A percentile compares a stretch with the other conserved stretches of the same genome.
These are phyloP conservation scores for Penicillium maclennaniae DNA, from an alignment of 495 filamentous ascomycete species.

Conservation along the genomic window DNA sequence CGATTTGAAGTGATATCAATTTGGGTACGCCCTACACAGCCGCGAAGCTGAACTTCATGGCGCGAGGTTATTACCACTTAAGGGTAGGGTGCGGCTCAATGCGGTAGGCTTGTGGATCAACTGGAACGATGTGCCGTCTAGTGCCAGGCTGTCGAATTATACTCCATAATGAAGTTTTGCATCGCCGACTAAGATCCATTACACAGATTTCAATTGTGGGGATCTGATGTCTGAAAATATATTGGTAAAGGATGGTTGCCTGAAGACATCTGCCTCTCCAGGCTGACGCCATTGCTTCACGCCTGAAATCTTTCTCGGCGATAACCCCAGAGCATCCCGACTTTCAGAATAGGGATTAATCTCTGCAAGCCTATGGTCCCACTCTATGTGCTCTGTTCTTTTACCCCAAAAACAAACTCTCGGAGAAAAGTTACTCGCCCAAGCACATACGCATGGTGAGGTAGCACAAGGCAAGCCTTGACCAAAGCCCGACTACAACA, in stretches of 20 bases:
- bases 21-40: neutral
- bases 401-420: neutral
- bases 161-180: neutral
- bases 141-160: neutral
- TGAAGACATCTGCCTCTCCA: neutral
- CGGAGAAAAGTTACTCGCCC: slow-evolving; percentile 7
- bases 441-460: slow-evolving; percentile 9
- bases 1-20: neutral
- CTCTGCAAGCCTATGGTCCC: too few relatives aligned
- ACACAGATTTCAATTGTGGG: neutral
- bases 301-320: too few relatives aligned
- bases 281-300: neutral
- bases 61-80: neutral
- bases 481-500: neutral
- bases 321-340: too few relatives aligned
- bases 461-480: neutral
- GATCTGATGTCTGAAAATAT: neutral
- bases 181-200: neutral
- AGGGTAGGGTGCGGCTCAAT: neutral
- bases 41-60: neutral
- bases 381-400: too few relatives aligned
- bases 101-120: neutral
- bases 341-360: too few relatives aligned
- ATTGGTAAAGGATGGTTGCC: neutral
- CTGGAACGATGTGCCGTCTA: neutral